Base-by-base conservation (phyloP, 306 rosid genomes). In the Begonia fuchsioides region DNA sequence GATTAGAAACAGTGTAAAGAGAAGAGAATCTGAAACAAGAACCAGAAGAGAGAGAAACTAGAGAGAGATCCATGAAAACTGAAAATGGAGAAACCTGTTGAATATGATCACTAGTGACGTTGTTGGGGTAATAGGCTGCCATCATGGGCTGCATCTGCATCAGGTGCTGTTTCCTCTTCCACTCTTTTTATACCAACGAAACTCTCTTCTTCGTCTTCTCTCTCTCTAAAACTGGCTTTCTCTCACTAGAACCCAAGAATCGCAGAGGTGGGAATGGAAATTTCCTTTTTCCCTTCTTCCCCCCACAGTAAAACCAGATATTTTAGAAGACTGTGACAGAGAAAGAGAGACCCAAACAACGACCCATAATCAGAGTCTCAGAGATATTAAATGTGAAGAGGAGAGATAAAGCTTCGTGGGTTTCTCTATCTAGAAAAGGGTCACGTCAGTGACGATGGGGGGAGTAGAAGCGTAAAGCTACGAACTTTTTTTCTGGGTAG, bases 141-240 rank as follows among this genome's bases (percentile, higher is more conserved):
- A 92, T 92, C 96, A 82, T 82, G 81, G 98, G 96, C 87, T 85
- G 98, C 94, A 92, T 92, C 98, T 92, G 98, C 96, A 85, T 79
- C 98, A 92, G 94, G 96, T 92, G 96, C 98, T 90, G 98, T 72
- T 87, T 93, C 88, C 78, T 83, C 72, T 72, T 50, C 54, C 38
- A 35, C 60, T 45, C 14, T 50, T 15, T 26, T 26, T 14, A 44
- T 49, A 17, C 0, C 0, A 26, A 26, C 8, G 7, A 26, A 26
- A 26, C 35, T 26, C 32, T n/a, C n/a, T n/a, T n/a, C 10, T 58
- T 38, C 53, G 14, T 52, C 50, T 17, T 49, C 44, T 55, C 57
- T 51, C 51, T 44, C 58, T 38, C 54, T 9, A 44, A 43, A 40
- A 35, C 45, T 15, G 58, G 10, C 40, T 14, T 49, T 54, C 35